phyloP scores from a whole-genome alignment of 192 early-diverging fungal species.

The Backusella liffmaniae region DNA sequence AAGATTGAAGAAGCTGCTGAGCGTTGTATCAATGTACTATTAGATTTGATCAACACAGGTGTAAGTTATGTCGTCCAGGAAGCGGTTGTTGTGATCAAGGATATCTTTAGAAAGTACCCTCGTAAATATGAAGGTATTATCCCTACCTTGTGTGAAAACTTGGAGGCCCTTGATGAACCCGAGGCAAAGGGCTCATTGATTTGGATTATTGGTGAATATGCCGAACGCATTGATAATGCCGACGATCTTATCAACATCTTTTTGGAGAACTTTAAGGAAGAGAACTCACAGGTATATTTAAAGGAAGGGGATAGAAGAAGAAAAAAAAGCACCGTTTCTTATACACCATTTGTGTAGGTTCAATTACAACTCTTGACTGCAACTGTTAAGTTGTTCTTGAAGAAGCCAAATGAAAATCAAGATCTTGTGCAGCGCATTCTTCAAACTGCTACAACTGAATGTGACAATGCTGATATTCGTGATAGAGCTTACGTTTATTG shows the following conservation, averaged over 20 bases:
- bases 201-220: slow-evolving; percentile 98
- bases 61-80: slow-evolving; percentile 92
- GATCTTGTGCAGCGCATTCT: slow-evolving; percentile 85
- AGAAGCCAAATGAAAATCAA: slow-evolving; percentile 82
- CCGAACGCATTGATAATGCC: slow-evolving; percentile 84
- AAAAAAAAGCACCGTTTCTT: neutral
- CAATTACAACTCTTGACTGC: slow-evolving; percentile 92
- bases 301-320: slow-evolving; percentile 5
- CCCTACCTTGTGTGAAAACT: slow-evolving; percentile 83
- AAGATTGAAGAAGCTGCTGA: slow-evolving; percentile 88
- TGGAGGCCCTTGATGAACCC: slow-evolving; percentile 88
- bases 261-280: slow-evolving; percentile 87
- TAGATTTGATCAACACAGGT: slow-evolving; percentile 89
- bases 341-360: slow-evolving; percentile 47
- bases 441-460: slow-evolving; percentile 83
- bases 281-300: slow-evolving; percentile 60
- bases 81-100: slow-evolving; percentile 88
- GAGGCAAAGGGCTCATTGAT: slow-evolving; percentile 88
- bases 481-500: slow-evolving; percentile 98
- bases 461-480: slow-evolving; percentile 93
- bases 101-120: slow-evolving; percentile 96
- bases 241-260: slow-evolving; percentile 72
- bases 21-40: slow-evolving; percentile 79
- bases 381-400: slow-evolving; percentile 92
- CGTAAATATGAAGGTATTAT: slow-evolving; percentile 82